Conservation (phyloP, 805 yeast species). For the Suhomyces sp. region DNA sequence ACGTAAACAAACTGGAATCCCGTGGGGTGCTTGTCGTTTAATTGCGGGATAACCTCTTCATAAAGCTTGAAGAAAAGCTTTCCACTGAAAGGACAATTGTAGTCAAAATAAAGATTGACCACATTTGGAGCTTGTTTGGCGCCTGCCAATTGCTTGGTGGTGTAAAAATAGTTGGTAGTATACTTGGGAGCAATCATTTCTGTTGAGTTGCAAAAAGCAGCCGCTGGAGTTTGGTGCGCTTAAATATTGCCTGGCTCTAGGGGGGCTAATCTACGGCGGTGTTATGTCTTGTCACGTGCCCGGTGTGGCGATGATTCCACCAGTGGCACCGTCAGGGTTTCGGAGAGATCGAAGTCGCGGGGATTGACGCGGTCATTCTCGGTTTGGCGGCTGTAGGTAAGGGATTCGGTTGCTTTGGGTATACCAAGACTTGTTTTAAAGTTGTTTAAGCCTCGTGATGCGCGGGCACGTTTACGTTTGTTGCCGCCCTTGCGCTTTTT, state of each 20-base stretch:
- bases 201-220: neutral
- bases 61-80: conserved; percentile 59
- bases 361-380: neutral
- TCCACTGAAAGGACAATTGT: conserved; percentile 73
- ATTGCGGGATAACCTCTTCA: conserved; percentile 50
- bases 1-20: conserved; percentile 60
- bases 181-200: conserved; percentile 43
- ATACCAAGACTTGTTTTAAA: neutral
- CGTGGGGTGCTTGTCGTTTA: conserved; percentile 45
- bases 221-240: neutral
- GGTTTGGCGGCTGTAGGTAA: neutral
- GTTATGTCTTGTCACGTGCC: neutral
- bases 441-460: neutral
- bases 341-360: conserved; percentile 1
- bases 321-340: conserved; percentile 3
- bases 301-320: conserved; percentile 1
- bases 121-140: conserved; percentile 31
- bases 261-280: neutral
- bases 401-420: neutral
- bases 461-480: neutral
- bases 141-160: conserved; percentile 16
- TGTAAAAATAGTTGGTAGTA: conserved; percentile 32
- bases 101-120: conserved; percentile 68
- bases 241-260: neutral
- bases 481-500: conserved; percentile 1